Evolutionary conservation across 495 filamentous ascomycete species (phyloP).

Genomic region (Chaetomium fimeti): DNA sequence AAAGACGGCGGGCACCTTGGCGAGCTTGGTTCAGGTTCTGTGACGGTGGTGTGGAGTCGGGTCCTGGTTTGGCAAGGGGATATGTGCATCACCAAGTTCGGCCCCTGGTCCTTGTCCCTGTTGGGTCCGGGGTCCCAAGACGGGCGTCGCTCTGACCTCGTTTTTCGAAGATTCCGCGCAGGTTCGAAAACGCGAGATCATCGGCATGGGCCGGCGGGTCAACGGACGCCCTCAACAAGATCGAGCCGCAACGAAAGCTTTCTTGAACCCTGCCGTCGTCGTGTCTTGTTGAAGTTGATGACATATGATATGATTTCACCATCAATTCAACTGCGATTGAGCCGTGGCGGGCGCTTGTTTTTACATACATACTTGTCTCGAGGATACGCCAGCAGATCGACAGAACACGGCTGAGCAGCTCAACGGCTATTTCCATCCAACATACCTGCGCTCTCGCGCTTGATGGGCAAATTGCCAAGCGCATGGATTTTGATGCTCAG

Average conservation of each 20-base stretch:
- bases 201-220: conserved; percentile 12
- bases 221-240: neutral
- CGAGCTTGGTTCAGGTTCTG: neutral
- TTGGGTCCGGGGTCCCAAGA: conserved; percentile 13
- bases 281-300: conserved; percentile 21
- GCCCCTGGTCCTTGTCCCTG: conserved; percentile 25
- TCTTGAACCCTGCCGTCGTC: conserved; percentile 4
- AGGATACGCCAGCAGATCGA: conserved; percentile 13
- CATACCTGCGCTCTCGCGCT: conserved; percentile 1
- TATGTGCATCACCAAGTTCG: conserved; percentile 19
- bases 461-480: neutral
- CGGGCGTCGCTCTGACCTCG: conserved; percentile 34
- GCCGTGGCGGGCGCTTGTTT: neutral
- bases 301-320: conserved; percentile 28
- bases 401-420: neutral
- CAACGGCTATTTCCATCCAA: neutral
- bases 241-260: neutral
- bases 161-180: conserved; percentile 38
- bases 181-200: conserved; percentile 36
- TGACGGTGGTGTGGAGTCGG: conserved; percentile 6
- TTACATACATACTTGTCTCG: too few species aligned
- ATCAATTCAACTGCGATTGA: conserved; percentile 23
- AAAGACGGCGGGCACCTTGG: neutral
- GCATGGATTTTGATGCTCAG: conserved; percentile 25
- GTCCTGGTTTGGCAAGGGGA: conserved; percentile 14